phyloP scores from a whole-genome alignment of 2,329 filamentous ascomycete genomes.

The Simplicillium sp. region DNA sequence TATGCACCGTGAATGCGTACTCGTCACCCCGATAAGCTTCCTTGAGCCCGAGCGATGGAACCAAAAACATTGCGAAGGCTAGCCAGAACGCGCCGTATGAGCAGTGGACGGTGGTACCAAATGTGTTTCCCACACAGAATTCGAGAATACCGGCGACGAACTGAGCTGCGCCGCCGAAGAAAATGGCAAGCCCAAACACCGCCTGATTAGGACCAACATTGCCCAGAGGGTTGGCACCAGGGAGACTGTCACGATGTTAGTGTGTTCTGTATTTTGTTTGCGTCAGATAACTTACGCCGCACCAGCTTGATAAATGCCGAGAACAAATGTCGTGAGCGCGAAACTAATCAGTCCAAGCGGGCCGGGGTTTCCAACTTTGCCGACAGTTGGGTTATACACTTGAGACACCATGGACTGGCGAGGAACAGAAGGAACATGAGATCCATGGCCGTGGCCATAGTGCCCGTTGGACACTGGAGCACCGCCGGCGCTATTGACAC shows the following conservation, averaged over 20 bases:
- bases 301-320: slow-evolving; percentile 37
- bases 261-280: neutral
- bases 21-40: slow-evolving; percentile 27
- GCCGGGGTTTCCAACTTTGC: slow-evolving; percentile 14
- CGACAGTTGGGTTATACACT: neutral
- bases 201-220: slow-evolving; percentile 23
- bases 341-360: slow-evolving; percentile 54
- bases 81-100: slow-evolving; percentile 56
- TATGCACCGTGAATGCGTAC: neutral
- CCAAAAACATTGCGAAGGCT: slow-evolving; percentile 47
- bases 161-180: slow-evolving; percentile 59
- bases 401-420: too few relatives aligned
- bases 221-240: slow-evolving; percentile 21
- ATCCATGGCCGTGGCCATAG: too few relatives aligned
- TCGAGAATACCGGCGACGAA: slow-evolving; percentile 54
- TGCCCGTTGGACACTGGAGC: too few relatives aligned
- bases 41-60: slow-evolving; percentile 39
- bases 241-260: slow-evolving; percentile 15
- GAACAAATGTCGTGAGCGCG: slow-evolving; percentile 54
- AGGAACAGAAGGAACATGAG: too few relatives aligned
- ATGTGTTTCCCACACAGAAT: slow-evolving; percentile 48
- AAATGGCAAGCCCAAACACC: slow-evolving; percentile 25
- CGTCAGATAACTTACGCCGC: slow-evolving; percentile 32
- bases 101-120: slow-evolving; percentile 50
- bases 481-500: too few relatives aligned